phyloP scores from a whole-genome alignment of 169 alveolate species.

The Plasmodium yoelii region DNA sequence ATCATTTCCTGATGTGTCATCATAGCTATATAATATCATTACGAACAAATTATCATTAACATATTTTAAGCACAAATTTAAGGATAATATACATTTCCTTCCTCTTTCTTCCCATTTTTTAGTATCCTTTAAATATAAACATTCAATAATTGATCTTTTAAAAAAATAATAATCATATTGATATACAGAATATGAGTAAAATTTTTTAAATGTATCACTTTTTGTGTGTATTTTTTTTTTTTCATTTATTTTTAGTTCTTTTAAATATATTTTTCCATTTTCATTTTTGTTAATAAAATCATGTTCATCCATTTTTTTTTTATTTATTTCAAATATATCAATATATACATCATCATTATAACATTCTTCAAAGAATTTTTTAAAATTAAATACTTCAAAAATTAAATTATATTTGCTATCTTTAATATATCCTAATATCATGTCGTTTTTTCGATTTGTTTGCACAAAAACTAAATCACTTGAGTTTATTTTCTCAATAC shows the following conservation, averaged over 20 bases:
- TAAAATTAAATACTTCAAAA: slow-evolving; percentile 64
- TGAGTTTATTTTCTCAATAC: slow-evolving; percentile 41
- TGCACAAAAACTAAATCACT: slow-evolving; percentile 61
- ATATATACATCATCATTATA: slow-evolving; percentile 24
- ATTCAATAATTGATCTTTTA: slow-evolving; percentile 28
- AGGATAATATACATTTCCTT: neutral
- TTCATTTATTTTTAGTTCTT: slow-evolving; percentile 31
- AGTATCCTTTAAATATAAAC: neutral
- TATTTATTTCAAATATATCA: slow-evolving; percentile 25
- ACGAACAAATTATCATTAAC: slow-evolving; percentile 18
- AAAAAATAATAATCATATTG: slow-evolving; percentile 55
- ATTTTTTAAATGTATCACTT: neutral
- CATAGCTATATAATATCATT: neutral
- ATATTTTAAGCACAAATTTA: slow-evolving; percentile 20
- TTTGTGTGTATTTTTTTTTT: slow-evolving; percentile 8
- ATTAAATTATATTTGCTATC: slow-evolving; percentile 52
- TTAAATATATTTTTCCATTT: slow-evolving; percentile 22
- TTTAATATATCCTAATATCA: slow-evolving; percentile 59
- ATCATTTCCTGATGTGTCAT: neutral
- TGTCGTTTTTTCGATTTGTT: slow-evolving; percentile 57
- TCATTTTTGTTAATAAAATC: neutral
- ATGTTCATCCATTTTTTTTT: neutral
- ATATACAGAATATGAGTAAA: slow-evolving; percentile 8
- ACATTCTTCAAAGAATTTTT: slow-evolving; percentile 12
- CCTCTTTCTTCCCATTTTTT: too few relatives aligned